phyloP scores from a whole-genome alignment of 352 stramenopile genomes.

The Pseudoperonospora humuli region DNA sequence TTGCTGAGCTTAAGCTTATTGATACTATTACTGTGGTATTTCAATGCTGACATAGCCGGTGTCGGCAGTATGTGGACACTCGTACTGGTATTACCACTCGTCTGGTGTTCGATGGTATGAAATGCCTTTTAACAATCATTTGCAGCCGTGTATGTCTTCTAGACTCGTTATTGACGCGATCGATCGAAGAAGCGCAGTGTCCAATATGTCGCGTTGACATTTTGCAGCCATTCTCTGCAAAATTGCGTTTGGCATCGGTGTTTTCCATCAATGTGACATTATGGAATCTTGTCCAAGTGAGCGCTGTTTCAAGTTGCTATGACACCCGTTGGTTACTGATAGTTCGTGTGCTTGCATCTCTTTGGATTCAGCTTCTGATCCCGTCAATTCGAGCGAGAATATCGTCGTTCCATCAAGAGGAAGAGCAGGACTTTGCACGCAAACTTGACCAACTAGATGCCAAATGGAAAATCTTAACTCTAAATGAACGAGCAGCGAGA shows the following conservation, averaged over 20 bases:
- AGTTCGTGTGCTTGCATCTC: not conserved
- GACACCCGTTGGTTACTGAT: not conserved
- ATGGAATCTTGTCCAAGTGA: conserved; percentile 63
- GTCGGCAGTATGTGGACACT: conserved; percentile 38
- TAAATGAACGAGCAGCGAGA: conserved; percentile 20
- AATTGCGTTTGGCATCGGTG: conserved; percentile 14
- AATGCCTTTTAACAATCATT: not conserved
- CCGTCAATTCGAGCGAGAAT: conserved; percentile 15
- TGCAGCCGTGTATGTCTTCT: conserved; percentile 43
- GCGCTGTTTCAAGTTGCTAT: not conserved
- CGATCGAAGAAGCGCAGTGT: conserved; percentile 42
- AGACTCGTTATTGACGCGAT: conserved; percentile 35
- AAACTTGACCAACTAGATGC: conserved; percentile 47
- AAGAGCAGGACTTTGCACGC: conserved; percentile 42
- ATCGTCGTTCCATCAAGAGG: conserved; percentile 17
- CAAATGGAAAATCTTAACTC: conserved; percentile 46
- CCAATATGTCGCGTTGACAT: conserved; percentile 41
- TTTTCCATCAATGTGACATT: conserved; percentile 66
- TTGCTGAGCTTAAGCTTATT: not conserved
- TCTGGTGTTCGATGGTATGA: not conserved
- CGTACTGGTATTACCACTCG: conserved; percentile 32
- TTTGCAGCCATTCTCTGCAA: conserved; percentile 20
- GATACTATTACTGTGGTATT: not conserved
- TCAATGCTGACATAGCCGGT: conserved; percentile 22
- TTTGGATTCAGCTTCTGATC: conserved; percentile 29